Percentiles rank a stretch among this genome's conserved stretches.
Conservation (phyloP, 1,284 basidiomycete species). For the Cryptococcus depauperatus region DNA sequence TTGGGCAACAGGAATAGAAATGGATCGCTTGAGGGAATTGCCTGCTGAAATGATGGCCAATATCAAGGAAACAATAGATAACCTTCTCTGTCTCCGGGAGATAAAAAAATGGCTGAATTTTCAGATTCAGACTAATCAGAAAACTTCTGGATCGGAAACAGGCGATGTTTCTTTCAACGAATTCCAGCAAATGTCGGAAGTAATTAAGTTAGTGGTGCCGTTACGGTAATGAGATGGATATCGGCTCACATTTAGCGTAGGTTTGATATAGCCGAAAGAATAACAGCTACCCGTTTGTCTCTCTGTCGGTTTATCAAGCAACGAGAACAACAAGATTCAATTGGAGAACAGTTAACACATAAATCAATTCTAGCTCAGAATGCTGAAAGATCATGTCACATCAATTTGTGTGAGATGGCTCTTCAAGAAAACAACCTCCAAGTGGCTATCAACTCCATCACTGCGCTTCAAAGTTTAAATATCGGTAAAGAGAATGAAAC, state of each 20-base stretch:
- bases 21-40: slow-evolving; percentile 57
- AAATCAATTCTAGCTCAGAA: slow-evolving; percentile 43
- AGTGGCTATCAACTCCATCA: slow-evolving; percentile 75
- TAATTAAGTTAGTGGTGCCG: too few relatives aligned
- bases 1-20: slow-evolving; percentile 53
- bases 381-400: slow-evolving; percentile 62
- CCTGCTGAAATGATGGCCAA: slow-evolving; percentile 69
- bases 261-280: slow-evolving; percentile 65
- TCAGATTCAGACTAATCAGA: slow-evolving; percentile 20
- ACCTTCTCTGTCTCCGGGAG: slow-evolving; percentile 70
- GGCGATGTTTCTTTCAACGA: too few relatives aligned
- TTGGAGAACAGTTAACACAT: slow-evolving; percentile 60
- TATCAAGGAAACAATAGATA: slow-evolving; percentile 58
- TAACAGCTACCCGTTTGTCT: slow-evolving; percentile 74
- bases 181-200: too few relatives aligned
- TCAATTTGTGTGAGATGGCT: slow-evolving; percentile 67
- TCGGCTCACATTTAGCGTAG: too few relatives aligned
- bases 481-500: slow-evolving; percentile 46
- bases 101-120: slow-evolving; percentile 44
- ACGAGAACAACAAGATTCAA: slow-evolving; percentile 49
- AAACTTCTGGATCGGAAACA: too few relatives aligned
- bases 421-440: slow-evolving; percentile 63
- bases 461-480: slow-evolving; percentile 55
- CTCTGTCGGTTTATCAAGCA: slow-evolving; percentile 65
- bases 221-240: too few relatives aligned